Evolutionary conservation across 106 monocot species (phyloP).

Genomic region (Dendrobium chrysotoxum): DNA sequence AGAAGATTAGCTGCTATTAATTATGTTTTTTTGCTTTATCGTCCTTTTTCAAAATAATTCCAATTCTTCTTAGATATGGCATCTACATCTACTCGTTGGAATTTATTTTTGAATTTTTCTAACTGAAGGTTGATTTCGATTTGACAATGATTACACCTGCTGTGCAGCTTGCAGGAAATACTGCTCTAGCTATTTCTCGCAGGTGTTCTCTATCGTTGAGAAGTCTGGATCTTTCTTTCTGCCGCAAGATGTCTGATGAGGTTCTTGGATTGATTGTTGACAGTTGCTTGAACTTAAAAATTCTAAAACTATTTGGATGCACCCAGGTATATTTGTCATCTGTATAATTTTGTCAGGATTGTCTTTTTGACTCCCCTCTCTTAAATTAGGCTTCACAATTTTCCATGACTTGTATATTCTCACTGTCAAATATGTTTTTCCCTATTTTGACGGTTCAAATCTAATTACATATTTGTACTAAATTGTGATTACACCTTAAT

Average conservation of each 20-base stretch:
- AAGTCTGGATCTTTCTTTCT: conserved; percentile 79
- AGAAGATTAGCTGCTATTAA: too few species aligned
- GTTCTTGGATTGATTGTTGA: conserved; percentile 75
- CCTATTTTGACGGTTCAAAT: too few species aligned
- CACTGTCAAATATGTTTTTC: too few species aligned
- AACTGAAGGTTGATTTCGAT: background rate
- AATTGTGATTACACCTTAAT: too few species aligned
- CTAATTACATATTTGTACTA: too few species aligned
- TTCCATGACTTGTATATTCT: background rate
- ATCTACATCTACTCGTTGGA: background rate
- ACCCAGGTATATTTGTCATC: conserved; percentile 39
- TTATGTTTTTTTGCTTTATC: too few species aligned
- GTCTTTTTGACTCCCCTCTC: background rate
- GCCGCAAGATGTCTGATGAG: conserved; percentile 62
- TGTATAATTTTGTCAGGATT: background rate
- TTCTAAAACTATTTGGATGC: conserved; percentile 83
- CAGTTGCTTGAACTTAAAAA: conserved; percentile 41
- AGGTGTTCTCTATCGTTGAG: conserved; percentile 37
- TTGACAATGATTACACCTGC: background rate
- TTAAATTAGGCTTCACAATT: too few species aligned
- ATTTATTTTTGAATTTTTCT: background rate
- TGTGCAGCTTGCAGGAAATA: conserved; percentile 51
- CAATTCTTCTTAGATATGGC: background rate
- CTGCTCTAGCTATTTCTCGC: conserved; percentile 56
- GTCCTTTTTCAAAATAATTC: background rate